phyloP scores from a whole-genome alignment of 129 eudicot genomes.

The Erigeron canadensis region DNA sequence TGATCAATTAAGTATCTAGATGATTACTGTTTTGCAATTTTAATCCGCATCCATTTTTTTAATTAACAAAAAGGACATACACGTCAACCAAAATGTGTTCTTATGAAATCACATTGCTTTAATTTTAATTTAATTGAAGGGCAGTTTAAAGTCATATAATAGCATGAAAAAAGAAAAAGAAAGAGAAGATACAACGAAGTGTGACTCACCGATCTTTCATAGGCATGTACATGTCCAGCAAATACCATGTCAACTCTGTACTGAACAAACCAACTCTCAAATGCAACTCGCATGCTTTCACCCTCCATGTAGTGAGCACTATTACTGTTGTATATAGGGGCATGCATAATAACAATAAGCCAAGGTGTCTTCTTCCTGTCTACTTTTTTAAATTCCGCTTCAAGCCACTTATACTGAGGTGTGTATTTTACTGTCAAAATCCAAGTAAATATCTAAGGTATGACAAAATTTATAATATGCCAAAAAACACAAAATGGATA shows the following conservation, averaged over 20 bases:
- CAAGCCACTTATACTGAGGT: constrained; percentile 81
- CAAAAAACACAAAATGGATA: neutral
- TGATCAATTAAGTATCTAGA: no score
- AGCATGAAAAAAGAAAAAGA: no score
- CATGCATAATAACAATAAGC: constrained; percentile 87
- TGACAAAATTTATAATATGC: neutral
- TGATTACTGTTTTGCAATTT: no score
- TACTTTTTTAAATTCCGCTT: constrained; percentile 62
- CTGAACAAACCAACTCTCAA: constrained; percentile 69
- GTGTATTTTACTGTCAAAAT: constrained; percentile 71
- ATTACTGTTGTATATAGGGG: constrained; percentile 78
- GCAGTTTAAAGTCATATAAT: no score
- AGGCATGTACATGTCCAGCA: constrained; percentile 64
- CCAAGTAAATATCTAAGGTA: constrained; percentile 1
- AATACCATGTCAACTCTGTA: constrained; percentile 68
- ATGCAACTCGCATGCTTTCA: constrained; percentile 83
- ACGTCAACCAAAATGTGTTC: neutral
- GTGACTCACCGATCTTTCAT: constrained; percentile 87
- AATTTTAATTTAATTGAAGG: neutral
- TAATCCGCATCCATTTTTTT: no score
- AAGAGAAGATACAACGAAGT: constrained; percentile 7
- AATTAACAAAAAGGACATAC: no score
- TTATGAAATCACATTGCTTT: neutral
- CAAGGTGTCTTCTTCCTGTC: constrained; percentile 90
- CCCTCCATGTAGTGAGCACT: constrained; percentile 88